Evolutionary conservation across 345 rosid species (phyloP).

Genomic region (Corymbia maculata): DNA sequence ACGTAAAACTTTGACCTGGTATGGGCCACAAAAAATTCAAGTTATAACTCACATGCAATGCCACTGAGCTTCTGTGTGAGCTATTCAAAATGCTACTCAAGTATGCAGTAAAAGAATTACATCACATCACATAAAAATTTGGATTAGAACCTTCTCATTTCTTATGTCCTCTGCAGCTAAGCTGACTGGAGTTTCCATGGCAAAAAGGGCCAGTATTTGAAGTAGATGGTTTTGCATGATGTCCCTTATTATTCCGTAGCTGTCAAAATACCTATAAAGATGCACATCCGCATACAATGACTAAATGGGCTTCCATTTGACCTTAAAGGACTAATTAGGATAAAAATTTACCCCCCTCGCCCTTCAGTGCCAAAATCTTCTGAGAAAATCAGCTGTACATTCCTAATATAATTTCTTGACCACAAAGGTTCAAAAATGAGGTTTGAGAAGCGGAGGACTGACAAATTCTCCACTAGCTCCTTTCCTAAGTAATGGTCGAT

Average conservation of each 20-base stretch:
- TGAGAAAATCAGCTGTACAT: conserved; percentile 85
- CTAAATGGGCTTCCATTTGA: background rate
- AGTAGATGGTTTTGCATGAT: conserved; percentile 99
- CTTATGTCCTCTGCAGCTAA: conserved; percentile 93
- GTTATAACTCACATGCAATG: background rate
- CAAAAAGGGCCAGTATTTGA: conserved; percentile 95
- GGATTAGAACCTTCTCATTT: conserved; percentile 70
- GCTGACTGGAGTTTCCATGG: conserved; percentile 98
- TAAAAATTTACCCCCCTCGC: conserved; percentile 83
- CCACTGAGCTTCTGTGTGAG: background rate
- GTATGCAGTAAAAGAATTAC: background rate
- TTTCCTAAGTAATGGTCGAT: conserved; percentile 96
- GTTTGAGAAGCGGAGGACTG: conserved; percentile 94
- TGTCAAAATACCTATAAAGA: conserved; percentile 66
- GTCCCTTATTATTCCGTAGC: conserved; percentile 92
- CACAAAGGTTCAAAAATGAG: conserved; percentile 93
- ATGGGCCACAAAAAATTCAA: background rate
- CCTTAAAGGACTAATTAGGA: background rate
- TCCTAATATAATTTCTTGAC: conserved; percentile 91
- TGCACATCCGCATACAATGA: background rate
- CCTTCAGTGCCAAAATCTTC: conserved; percentile 99
- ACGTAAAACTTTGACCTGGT: conserved; percentile 87
- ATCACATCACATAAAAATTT: background rate
- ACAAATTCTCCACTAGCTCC: conserved; percentile 95
- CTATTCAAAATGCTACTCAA: background rate